Conservation (phyloP, 495 filamentous ascomycete genomes). For the Penicillium mononematosum region DNA sequence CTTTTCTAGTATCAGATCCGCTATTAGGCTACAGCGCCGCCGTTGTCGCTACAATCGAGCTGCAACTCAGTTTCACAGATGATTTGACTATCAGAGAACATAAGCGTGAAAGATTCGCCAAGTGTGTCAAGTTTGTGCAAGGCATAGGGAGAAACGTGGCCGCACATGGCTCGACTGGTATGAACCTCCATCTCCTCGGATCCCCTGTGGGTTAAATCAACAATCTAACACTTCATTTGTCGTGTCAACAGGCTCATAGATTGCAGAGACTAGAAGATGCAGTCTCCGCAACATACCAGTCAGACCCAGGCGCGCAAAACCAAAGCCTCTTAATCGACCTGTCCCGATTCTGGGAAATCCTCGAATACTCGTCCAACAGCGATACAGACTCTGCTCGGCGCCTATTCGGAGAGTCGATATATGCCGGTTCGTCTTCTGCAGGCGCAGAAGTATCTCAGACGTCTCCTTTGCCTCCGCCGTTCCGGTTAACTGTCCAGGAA, state of each 20-base stretch:
- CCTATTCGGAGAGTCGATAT: constrained; percentile 45
- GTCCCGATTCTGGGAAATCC: constrained; percentile 50
- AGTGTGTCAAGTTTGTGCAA: constrained; percentile 48
- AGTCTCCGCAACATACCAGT: constrained; percentile 46
- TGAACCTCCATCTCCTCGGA: constrained; percentile 6
- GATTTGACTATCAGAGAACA: constrained; percentile 36
- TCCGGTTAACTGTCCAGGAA: constrained; percentile 31
- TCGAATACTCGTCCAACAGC: constrained; percentile 50
- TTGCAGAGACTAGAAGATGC: constrained; percentile 44
- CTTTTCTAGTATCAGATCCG: constrained; percentile 45
- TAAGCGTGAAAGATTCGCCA: constrained; percentile 46
- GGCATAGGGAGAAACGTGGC: constrained; percentile 43
- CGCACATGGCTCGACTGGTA: constrained; percentile 49
- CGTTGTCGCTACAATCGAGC: constrained; percentile 50
- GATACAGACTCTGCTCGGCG: constrained; percentile 39
- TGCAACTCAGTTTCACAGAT: constrained; percentile 49
- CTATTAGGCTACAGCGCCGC: constrained; percentile 50
- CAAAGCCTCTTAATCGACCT: constrained; percentile 49
- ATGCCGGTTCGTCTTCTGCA: constrained; percentile 22
- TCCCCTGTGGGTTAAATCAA: background rate
- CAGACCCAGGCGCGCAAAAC: constrained; percentile 39
- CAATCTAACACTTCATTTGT: background rate
- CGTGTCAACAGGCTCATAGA: constrained; percentile 35
- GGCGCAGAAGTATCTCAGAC: constrained; percentile 46
- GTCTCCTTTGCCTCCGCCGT: constrained; percentile 45